Percentiles rank a stretch among this genome's conserved stretches.
Evolutionary conservation across 768 basidiomycete species (phyloP).

Genomic region (Inosperma sp.): DNA sequence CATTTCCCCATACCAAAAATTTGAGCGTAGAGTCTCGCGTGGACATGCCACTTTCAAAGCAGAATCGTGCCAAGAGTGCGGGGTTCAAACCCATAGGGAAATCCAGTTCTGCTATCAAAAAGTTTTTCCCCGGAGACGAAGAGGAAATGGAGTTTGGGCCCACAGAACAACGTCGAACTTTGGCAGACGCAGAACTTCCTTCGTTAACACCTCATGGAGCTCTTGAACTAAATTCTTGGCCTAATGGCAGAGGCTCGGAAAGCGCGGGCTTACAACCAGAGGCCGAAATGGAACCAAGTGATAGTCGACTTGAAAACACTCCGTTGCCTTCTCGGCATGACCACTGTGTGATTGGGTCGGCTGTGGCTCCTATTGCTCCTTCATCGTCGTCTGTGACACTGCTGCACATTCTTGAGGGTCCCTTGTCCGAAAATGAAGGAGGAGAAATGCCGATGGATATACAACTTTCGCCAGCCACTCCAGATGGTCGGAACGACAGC

Average conservation of each 20-base stretch:
- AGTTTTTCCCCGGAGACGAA: slow-evolving; percentile 82
- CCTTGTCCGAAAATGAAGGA: no score
- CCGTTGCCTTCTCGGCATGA: no score
- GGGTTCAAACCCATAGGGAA: slow-evolving; percentile 69
- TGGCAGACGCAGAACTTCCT: not conserved
- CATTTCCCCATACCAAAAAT: not conserved
- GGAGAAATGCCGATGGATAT: no score
- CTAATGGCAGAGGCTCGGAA: not conserved
- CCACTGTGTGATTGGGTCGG: no score
- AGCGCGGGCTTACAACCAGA: not conserved
- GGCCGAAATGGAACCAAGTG: no score
- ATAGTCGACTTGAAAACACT: no score
- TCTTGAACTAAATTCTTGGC: not conserved
- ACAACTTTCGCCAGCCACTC: slow-evolving; percentile 13
- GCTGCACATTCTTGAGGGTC: no score
- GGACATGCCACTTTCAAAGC: slow-evolving; percentile 12
- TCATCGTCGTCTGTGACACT: no score
- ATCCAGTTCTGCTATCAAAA: slow-evolving; percentile 55
- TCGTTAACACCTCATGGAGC: not conserved
- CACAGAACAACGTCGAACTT: not conserved
- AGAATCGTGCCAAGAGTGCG: slow-evolving; percentile 32
- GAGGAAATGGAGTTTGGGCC: slow-evolving; percentile 50
- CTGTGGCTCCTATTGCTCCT: no score
- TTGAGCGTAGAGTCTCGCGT: not conserved
- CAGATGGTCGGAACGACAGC: slow-evolving; percentile 14